Percentiles rank a stretch among this genome's conserved stretches.
Evolutionary conservation across 164 flowering plant genomes (phyloP).

Genomic region (Magnolia officinalis): DNA sequence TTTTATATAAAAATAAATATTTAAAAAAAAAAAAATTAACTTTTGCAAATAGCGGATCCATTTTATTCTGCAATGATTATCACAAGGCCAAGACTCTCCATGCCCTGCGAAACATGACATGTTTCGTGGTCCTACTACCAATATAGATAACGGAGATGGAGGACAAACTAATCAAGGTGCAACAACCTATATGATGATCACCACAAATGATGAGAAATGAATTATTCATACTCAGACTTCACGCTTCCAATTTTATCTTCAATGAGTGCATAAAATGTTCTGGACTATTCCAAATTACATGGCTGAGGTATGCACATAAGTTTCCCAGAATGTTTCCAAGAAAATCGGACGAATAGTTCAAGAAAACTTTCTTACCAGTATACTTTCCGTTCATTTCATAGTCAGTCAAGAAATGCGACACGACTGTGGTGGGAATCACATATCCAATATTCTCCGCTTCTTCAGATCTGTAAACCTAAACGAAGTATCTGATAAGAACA

Average conservation of each 20-base stretch:
- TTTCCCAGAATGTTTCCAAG: not conserved
- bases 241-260: not conserved
- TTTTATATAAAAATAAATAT: too few relatives aligned
- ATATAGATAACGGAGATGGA: too few relatives aligned
- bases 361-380: constrained; percentile 55
- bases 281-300: not conserved
- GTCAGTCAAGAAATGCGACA: constrained; percentile 90
- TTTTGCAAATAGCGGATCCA: not conserved
- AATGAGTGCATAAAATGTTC: not conserved
- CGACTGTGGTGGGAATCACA: constrained; percentile 95
- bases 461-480: constrained; percentile 93
- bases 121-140: not conserved
- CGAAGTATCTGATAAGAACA: constrained; percentile 26
- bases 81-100: not conserved
- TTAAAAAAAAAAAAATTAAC: too few relatives aligned
- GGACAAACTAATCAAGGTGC: not conserved
- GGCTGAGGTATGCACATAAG: not conserved
- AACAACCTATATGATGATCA: not conserved
- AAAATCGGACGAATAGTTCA: not conserved
- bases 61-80: not conserved
- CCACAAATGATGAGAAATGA: not conserved
- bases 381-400: constrained; percentile 87
- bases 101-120: not conserved
- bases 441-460: constrained; percentile 97
- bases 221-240: not conserved